These are phyloP conservation scores for Lyophyllum atratum DNA, from an alignment of 768 basidiomycete species.

Conservation along the genomic window DNA sequence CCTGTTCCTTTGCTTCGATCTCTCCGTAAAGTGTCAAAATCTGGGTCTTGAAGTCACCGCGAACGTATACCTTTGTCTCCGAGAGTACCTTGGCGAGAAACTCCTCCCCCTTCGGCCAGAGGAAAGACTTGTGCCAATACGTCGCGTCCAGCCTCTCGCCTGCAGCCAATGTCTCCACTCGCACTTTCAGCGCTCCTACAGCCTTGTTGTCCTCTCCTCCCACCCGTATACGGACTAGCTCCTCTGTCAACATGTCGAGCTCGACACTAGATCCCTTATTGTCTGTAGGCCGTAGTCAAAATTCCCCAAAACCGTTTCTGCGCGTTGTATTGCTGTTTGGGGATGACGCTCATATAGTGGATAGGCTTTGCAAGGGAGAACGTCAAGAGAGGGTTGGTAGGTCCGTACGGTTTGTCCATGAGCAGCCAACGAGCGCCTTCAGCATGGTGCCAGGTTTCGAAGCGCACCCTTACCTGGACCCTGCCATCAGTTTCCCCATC, in stretches of 20 bases:
- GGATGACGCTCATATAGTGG: constrained; percentile 50
- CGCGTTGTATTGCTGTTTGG: constrained; percentile 48
- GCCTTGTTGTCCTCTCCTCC: constrained; percentile 53
- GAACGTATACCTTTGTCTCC: constrained; percentile 42
- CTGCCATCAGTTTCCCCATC: constrained; percentile 28
- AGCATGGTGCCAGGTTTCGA: constrained; percentile 50
- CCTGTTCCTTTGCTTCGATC: constrained; percentile 36
- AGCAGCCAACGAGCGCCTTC: constrained; percentile 40
- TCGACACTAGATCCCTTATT: too few species aligned
- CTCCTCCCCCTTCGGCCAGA: constrained; percentile 21
- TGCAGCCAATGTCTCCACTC: constrained; percentile 53
- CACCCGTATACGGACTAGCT: constrained; percentile 42
- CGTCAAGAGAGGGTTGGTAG: constrained; percentile 33
- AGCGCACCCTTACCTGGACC: constrained; percentile 42
- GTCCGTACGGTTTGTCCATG: constrained; percentile 27
- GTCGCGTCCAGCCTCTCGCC: constrained; percentile 47
- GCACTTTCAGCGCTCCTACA: constrained; percentile 58
- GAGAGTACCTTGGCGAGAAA: constrained; percentile 38
- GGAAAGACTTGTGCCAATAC: constrained; percentile 53
- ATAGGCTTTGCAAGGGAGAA: constrained; percentile 49
- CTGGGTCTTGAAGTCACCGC: constrained; percentile 46
- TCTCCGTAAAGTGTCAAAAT: constrained; percentile 50
- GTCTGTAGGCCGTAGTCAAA: too few species aligned
- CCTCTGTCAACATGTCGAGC: too few species aligned
- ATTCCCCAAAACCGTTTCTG: constrained; percentile 56